Conservation (phyloP, 768 basidiomycete genomes). For the Lentinula lateritia region DNA sequence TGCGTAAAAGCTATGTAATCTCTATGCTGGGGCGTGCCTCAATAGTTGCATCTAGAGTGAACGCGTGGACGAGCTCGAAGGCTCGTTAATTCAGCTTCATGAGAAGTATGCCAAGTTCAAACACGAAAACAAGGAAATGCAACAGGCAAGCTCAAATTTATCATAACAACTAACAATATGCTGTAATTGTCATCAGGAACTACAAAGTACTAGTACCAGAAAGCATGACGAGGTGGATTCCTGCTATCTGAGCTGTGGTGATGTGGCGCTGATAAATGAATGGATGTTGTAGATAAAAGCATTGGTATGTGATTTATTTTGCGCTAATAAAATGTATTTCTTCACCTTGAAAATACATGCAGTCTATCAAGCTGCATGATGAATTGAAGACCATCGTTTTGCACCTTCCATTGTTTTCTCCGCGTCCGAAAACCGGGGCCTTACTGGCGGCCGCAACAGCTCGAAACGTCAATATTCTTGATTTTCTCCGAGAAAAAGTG, state of each 20-base stretch:
- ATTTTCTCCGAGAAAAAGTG: background rate
- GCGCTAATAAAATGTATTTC: background rate
- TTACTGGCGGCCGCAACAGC: background rate
- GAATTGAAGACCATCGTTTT: background rate
- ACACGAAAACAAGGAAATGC: background rate
- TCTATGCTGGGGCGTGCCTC: background rate
- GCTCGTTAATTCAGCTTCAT: background rate
- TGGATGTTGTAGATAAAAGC: background rate
- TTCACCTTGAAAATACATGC: background rate
- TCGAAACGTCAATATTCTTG: background rate
- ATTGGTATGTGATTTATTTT: background rate
- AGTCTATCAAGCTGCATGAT: background rate
- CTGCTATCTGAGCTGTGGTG: background rate
- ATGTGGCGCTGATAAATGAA: background rate
- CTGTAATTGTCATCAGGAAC: background rate
- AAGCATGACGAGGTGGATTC: background rate
- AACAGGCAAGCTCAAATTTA: background rate
- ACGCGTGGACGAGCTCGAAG: background rate
- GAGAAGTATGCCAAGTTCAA: background rate
- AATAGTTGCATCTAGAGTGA: background rate
- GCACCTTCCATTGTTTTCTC: background rate
- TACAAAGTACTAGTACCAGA: background rate
- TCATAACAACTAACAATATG: background rate
- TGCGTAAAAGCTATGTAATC: background rate
- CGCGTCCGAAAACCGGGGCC: background rate